These are phyloP conservation scores for Mallotus japonicus DNA, from an alignment of 441 rosid genomes.

Conservation along the genomic window DNA sequence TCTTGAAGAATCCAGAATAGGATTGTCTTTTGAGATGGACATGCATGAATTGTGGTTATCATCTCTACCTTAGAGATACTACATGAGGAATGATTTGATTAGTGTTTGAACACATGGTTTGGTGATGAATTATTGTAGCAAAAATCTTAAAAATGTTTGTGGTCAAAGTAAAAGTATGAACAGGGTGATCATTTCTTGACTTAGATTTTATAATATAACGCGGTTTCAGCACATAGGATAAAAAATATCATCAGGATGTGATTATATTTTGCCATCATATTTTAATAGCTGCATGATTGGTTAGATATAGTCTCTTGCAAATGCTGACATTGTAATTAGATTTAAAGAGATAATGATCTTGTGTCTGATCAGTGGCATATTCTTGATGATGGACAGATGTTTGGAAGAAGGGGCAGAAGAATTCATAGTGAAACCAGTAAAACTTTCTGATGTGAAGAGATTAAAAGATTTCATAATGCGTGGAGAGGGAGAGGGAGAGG, in stretches of 20 bases:
- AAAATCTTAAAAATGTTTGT: too few species aligned
- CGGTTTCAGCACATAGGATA: background rate
- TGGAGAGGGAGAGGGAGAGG: slow-evolving; percentile 38
- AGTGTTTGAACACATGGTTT: background rate
- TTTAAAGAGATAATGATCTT: background rate
- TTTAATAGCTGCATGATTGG: too few species aligned
- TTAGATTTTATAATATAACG: background rate
- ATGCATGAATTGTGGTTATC: background rate
- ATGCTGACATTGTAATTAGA: too few species aligned
- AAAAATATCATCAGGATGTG: background rate
- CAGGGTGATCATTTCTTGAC: background rate
- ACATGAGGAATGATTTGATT: too few species aligned
- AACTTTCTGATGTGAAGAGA: slow-evolving; percentile 65
- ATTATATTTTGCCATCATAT: background rate
- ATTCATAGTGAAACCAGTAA: slow-evolving; percentile 72
- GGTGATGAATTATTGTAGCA: background rate
- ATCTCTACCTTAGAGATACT: background rate
- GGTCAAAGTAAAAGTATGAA: background rate
- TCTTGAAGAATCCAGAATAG: background rate
- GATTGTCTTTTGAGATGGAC: background rate
- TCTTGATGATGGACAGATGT: slow-evolving; percentile 42
- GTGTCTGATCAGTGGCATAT: background rate
- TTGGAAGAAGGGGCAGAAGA: slow-evolving; percentile 92
- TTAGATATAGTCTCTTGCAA: too few species aligned
- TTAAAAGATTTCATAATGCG: slow-evolving; percentile 53